These are phyloP conservation scores for Saccharomycopsis selenospora DNA, from an alignment of 805 yeast genomes.

Conservation along the genomic window DNA sequence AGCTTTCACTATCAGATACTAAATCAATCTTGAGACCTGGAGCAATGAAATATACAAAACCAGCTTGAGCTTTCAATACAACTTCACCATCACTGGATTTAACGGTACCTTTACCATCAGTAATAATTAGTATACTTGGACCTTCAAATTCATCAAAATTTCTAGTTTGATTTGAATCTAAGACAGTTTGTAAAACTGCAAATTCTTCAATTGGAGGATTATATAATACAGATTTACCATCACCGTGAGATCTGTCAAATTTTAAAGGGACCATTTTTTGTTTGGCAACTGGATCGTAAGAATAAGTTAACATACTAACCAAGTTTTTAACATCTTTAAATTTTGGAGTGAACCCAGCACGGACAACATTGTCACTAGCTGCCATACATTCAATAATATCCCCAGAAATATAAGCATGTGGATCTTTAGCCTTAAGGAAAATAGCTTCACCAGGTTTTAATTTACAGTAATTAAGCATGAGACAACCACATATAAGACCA, in stretches of 20 bases:
- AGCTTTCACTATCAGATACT: conserved; percentile 38
- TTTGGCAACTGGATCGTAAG: conserved; percentile 81
- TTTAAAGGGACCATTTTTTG: conserved; percentile 74
- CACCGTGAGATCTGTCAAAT: conserved; percentile 51
- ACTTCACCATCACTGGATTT: conserved; percentile 27
- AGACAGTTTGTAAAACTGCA: conserved; percentile 79
- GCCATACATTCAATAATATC: conserved; percentile 99
- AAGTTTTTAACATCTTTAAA: conserved; percentile 90
- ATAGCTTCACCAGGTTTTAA: conserved; percentile 90
- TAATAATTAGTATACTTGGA: conserved; percentile 79
- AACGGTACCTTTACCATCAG: conserved; percentile 70
- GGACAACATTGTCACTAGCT: conserved; percentile 94
- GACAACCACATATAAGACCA: conserved; percentile 93
- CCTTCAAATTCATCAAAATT: conserved; percentile 61
- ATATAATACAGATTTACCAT: conserved; percentile 59
- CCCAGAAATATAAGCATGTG: conserved; percentile 95
- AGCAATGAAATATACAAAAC: conserved; percentile 79
- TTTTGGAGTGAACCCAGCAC: conserved; percentile 99
- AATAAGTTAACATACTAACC: conserved; percentile 85
- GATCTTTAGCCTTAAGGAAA: conserved; percentile 93
- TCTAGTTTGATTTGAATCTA: conserved; percentile 47
- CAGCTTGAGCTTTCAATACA: conserved; percentile 50
- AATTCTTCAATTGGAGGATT: conserved; percentile 98
- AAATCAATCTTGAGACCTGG: conserved; percentile 65
- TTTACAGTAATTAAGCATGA: conserved; percentile 80